Percentiles rank a stretch among this genome's conserved stretches.
Conservation (phyloP, 2,329 filamentous ascomycete species). For the Teratosphaeria viscida region DNA sequence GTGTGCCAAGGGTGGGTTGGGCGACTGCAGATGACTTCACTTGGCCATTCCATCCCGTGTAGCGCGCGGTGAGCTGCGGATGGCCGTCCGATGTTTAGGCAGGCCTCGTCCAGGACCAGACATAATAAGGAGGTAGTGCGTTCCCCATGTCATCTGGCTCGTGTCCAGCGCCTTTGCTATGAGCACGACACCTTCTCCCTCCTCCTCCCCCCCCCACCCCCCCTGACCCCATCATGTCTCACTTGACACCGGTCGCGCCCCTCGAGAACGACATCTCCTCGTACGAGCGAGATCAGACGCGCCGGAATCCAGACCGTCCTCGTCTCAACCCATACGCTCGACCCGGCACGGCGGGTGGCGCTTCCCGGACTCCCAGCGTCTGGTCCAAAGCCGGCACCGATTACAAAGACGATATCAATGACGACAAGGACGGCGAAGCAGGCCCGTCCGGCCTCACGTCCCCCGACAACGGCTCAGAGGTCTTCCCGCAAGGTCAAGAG, state of each 20-base stretch:
- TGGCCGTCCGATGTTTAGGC: not conserved
- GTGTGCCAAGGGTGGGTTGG: not conserved
- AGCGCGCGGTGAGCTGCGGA: not conserved
- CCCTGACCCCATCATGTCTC: not conserved
- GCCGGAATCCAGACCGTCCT: not conserved
- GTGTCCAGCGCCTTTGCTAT: not conserved
- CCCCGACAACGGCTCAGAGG: slow-evolving; percentile 15
- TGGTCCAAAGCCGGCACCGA: not conserved
- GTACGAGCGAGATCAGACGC: not conserved
- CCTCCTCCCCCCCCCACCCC: not conserved
- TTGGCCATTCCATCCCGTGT: not conserved
- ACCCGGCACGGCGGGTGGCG: not conserved
- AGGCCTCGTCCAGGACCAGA: not conserved
- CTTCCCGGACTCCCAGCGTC: not conserved
- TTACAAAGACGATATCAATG: not conserved
- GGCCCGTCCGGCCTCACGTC: slow-evolving; percentile 11
- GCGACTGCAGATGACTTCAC: not conserved
- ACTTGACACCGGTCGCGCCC: not conserved
- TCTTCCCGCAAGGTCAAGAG: slow-evolving; percentile 7
- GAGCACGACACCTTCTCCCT: not conserved
- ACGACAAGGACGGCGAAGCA: slow-evolving; percentile 1
- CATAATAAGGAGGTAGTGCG: not conserved
- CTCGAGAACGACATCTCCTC: not conserved
- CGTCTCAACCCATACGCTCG: not conserved
- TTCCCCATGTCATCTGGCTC: not conserved